A percentile compares a stretch with the other conserved stretches of the same genome.
phyloP scores from a whole-genome alignment of 768 basidiomycete genomes.

The Lepiota venenata region DNA sequence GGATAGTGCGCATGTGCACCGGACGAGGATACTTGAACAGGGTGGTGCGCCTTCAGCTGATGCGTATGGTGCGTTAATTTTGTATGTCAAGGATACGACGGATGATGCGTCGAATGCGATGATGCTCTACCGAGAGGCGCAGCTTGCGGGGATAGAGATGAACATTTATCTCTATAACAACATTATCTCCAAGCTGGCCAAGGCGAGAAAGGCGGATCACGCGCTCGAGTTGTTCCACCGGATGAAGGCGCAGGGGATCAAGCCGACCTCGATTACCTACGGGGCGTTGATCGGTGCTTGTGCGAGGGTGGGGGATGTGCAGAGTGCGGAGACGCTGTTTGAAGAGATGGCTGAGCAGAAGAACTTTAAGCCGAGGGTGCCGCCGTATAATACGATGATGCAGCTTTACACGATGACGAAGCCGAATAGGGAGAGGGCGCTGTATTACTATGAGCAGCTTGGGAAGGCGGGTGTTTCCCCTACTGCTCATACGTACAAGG shows the following conservation, averaged over 20 bases:
- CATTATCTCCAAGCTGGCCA: conserved; percentile 92
- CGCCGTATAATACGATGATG: conserved; percentile 99
- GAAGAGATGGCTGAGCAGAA: conserved; percentile 71
- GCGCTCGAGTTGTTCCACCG: conserved; percentile 85
- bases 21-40: conserved; percentile 70
- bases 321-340: conserved; percentile 81
- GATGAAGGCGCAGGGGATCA: conserved; percentile 68
- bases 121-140: conserved; percentile 78
- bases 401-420: conserved; percentile 92
- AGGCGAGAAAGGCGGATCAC: conserved; percentile 89
- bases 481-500: conserved; percentile 94
- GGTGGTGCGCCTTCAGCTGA: conserved; percentile 82
- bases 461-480: conserved; percentile 58
- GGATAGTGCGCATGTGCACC: conserved; percentile 78
- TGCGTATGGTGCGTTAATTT: conserved; percentile 89
- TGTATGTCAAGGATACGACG: conserved; percentile 87
- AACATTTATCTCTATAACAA: conserved; percentile 95
- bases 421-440: conserved; percentile 73
- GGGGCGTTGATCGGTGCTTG: conserved; percentile 94
- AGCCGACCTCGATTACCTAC: conserved; percentile 86
- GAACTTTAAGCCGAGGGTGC: conserved; percentile 85
- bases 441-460: conserved; percentile 75
- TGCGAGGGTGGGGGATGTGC: conserved; percentile 86
- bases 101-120: conserved; percentile 91
- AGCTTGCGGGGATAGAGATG: conserved; percentile 62